These are phyloP conservation scores for Silene coronaria DNA, from an alignment of 179 eudicot genomes.

Conservation along the genomic window DNA sequence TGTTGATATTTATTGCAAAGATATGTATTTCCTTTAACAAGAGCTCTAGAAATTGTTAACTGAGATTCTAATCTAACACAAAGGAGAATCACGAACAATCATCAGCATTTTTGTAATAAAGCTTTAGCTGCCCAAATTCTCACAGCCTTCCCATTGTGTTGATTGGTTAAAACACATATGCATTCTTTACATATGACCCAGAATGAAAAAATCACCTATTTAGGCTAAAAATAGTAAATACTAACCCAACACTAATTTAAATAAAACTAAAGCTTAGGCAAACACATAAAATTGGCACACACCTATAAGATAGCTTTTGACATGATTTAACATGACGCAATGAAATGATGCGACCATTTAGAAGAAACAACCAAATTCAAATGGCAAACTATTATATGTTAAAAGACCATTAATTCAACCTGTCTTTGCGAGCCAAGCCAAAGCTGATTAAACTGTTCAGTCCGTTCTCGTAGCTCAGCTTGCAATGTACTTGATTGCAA, in stretches of 20 bases:
- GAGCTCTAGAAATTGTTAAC: too few relatives aligned
- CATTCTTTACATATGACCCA: background rate
- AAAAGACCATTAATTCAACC: slow-evolving; percentile 38
- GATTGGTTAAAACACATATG: background rate
- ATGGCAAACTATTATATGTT: background rate
- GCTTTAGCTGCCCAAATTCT: background rate
- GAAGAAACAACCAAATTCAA: background rate
- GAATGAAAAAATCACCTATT: background rate
- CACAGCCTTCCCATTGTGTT: background rate
- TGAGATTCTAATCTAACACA: background rate
- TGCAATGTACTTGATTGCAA: slow-evolving; percentile 73
- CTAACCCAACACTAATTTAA: background rate
- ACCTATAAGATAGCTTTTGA: background rate
- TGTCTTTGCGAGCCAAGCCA: slow-evolving; percentile 84
- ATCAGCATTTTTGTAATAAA: background rate
- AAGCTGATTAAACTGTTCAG: slow-evolving; percentile 82
- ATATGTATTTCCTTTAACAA: background rate
- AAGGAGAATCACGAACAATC: background rate
- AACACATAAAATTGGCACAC: background rate
- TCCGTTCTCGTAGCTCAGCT: slow-evolving; percentile 82
- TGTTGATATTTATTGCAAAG: background rate
- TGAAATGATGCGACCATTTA: background rate
- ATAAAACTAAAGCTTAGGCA: background rate
- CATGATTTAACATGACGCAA: background rate
- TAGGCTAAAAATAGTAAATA: background rate